phyloP scores from a whole-genome alignment of 1,139 yeast species.

The Yamadazyma sp. region DNA sequence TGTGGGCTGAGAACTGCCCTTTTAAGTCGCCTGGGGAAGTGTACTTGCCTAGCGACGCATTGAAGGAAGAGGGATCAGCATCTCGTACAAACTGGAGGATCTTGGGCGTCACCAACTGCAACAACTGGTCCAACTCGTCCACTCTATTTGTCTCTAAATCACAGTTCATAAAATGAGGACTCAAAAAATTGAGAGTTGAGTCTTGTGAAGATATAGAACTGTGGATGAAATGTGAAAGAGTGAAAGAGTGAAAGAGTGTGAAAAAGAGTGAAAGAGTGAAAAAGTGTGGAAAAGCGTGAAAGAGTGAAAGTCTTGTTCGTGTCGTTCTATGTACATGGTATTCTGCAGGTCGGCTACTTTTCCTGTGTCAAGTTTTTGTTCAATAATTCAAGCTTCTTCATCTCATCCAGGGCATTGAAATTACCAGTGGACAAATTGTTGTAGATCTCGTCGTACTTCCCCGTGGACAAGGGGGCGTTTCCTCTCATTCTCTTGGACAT shows the following conservation, averaged over 20 bases:
- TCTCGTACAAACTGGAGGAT: slow-evolving; percentile 35
- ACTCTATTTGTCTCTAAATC: slow-evolving; percentile 37
- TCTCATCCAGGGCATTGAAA: slow-evolving; percentile 78
- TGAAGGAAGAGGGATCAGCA: slow-evolving; percentile 31
- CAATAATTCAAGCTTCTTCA: slow-evolving; percentile 61
- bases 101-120: slow-evolving; percentile 35
- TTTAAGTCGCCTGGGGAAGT: slow-evolving; percentile 38
- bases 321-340: no score
- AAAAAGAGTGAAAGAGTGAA: no score
- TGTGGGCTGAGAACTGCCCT: slow-evolving; percentile 16
- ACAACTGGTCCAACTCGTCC: slow-evolving; percentile 35
- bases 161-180: neutral
- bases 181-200: neutral
- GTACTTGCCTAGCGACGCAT: slow-evolving; percentile 38
- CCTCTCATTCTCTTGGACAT: slow-evolving; percentile 93
- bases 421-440: slow-evolving; percentile 77
- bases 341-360: slow-evolving; percentile 4
- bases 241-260: no score
- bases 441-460: slow-evolving; percentile 85
- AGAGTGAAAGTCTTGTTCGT: no score
- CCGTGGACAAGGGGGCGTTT: slow-evolving; percentile 90
- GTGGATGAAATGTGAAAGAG: no score
- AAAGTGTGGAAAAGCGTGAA: no score
- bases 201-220: no score
- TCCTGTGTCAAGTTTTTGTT: slow-evolving; percentile 45